phyloP scores from a whole-genome alignment of 352 stramenopile species.

The Pythium phragmiticola region DNA sequence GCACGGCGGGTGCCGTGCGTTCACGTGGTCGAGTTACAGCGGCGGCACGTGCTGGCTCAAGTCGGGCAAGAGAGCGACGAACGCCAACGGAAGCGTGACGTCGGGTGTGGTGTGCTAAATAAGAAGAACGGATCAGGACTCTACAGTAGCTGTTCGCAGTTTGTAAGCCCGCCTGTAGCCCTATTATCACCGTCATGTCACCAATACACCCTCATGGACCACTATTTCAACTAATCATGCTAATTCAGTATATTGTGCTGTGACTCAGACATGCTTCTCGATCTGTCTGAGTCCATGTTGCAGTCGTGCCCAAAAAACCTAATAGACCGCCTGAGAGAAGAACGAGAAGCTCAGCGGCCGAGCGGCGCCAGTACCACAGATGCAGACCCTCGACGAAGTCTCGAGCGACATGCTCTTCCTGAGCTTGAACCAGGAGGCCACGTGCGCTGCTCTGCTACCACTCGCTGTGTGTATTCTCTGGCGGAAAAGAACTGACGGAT shows the following conservation, averaged over 20 bases:
- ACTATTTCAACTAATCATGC: too few relatives aligned
- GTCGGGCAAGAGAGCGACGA: constrained; percentile 4
- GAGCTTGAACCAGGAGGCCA: constrained; percentile 92
- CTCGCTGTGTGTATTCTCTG: neutral
- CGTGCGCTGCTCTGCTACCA: constrained; percentile 39
- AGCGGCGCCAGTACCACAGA: neutral
- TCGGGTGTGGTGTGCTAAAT: constrained; percentile 14
- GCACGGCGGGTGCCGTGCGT: constrained; percentile 16
- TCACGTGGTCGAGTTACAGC: constrained; percentile 21
- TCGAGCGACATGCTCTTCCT: constrained; percentile 82
- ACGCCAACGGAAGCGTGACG: constrained; percentile 8
- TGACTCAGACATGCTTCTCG: constrained; percentile 2
- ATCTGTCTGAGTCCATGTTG: constrained; percentile 6
- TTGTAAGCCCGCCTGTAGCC: too few relatives aligned
- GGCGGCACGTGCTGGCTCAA: constrained; percentile 35
- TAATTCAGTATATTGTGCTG: too few relatives aligned
- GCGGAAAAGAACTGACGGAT: too few relatives aligned
- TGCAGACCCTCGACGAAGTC: constrained; percentile 46
- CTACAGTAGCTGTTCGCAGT: too few relatives aligned
- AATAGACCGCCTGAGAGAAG: neutral
- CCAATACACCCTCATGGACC: too few relatives aligned
- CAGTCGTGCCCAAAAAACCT: neutral
- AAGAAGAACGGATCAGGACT: too few relatives aligned
- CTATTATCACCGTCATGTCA: too few relatives aligned
- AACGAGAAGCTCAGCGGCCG: neutral